phyloP scores from a whole-genome alignment of 1,284 basidiomycete species.

The Puccinia brachypodii region DNA sequence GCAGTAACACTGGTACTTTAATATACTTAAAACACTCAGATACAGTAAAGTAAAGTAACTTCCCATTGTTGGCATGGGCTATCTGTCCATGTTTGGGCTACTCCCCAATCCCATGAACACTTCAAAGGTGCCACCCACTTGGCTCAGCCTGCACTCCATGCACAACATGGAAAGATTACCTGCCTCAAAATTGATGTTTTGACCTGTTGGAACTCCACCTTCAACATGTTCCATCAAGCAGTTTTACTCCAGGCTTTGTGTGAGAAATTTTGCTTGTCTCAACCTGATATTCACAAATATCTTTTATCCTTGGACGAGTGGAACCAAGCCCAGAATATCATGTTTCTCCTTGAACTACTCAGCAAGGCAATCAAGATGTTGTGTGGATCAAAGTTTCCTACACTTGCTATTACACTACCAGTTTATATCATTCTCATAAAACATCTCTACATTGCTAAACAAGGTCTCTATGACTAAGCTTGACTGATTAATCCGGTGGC shows the following conservation, averaged over 20 bases:
- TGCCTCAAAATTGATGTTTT: not conserved
- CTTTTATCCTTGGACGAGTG: not conserved
- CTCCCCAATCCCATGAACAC: not conserved
- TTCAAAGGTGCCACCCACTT: not conserved
- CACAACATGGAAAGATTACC: not conserved
- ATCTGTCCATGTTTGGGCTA: too few relatives aligned
- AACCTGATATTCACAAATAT: not conserved
- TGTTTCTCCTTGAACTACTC: not conserved
- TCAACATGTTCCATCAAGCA: not conserved
- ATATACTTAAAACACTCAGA: too few relatives aligned
- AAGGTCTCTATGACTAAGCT: not conserved
- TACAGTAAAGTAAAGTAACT: too few relatives aligned
- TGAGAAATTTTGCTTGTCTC: not conserved
- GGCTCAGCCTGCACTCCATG: not conserved
- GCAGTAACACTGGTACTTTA: too few relatives aligned
- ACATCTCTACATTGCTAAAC: not conserved
- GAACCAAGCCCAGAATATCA: not conserved
- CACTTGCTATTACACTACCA: not conserved
- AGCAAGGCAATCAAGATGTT: not conserved
- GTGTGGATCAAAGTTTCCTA: not conserved
- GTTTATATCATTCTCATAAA: not conserved
- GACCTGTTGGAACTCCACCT: not conserved
- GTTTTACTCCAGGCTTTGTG: not conserved
- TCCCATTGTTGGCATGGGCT: too few relatives aligned
- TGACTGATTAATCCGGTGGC: not conserved